These are phyloP conservation scores for Penicillium riverlandense DNA, from an alignment of 495 filamentous ascomycete genomes.

Conservation along the genomic window DNA sequence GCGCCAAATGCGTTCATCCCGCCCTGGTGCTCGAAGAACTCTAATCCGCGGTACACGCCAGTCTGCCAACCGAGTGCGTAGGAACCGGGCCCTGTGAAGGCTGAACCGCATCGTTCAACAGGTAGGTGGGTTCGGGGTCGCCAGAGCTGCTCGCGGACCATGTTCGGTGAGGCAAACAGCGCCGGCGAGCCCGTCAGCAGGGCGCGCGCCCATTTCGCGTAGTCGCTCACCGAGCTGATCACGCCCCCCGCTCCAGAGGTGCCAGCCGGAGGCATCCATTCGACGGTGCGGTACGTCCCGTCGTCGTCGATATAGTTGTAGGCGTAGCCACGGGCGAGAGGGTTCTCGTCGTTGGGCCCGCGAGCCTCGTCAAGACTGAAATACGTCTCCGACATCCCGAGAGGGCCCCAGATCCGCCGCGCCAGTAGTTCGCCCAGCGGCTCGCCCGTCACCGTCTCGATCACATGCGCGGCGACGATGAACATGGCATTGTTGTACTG, in stretches of 20 bases:
- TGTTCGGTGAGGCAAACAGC: neutral
- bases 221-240: slow-evolving; percentile 43
- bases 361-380: slow-evolving; percentile 33
- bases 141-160: neutral
- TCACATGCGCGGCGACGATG: slow-evolving; percentile 35
- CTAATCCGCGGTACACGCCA: slow-evolving; percentile 31
- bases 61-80: slow-evolving; percentile 41
- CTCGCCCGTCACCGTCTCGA: slow-evolving; percentile 11
- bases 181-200: slow-evolving; percentile 8
- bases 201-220: slow-evolving; percentile 38
- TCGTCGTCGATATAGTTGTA: slow-evolving; percentile 9
- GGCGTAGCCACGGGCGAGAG: neutral
- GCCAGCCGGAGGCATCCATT: slow-evolving; percentile 4
- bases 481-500: slow-evolving; percentile 51
- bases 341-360: too few relatives aligned
- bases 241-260: slow-evolving; percentile 38
- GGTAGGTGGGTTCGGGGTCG: slow-evolving; percentile 2
- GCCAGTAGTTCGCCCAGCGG: slow-evolving; percentile 36
- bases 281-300: neutral
- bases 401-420: slow-evolving; percentile 35
- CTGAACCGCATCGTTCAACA: neutral
- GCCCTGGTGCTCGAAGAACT: slow-evolving; percentile 34
- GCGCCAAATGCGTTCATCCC: slow-evolving; percentile 40
- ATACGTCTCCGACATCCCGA: slow-evolving; percentile 44
- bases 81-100: slow-evolving; percentile 14